A percentile compares a stretch with the other conserved stretches of the same genome.
phyloP scores from a whole-genome alignment of 176 grass and related monocot genomes.

The Coix lacrymajobi region DNA sequence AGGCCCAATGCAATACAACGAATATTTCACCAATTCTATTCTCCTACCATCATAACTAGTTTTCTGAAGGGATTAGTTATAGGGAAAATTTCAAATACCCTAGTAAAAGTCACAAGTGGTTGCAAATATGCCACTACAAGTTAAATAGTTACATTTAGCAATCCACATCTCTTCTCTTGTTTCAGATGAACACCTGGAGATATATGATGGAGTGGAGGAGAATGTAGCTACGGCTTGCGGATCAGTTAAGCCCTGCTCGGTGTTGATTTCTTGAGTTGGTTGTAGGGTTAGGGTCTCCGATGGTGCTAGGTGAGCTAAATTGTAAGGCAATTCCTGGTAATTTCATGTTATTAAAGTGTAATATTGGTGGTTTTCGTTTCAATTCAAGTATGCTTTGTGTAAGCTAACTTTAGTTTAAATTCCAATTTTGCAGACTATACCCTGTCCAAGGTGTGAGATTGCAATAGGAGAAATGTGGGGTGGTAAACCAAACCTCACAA shows the following conservation, averaged over 20 bases:
- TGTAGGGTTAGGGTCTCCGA: neutral
- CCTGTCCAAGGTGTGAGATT: neutral
- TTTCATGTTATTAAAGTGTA: neutral
- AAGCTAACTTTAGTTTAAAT: neutral
- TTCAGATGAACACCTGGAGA: neutral
- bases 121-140: neutral
- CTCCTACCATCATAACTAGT: neutral
- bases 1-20: no score
- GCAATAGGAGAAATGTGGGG: neutral
- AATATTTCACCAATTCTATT: no score
- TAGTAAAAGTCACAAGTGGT: neutral
- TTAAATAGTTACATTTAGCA: neutral
- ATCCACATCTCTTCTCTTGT: neutral
- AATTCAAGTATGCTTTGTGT: neutral
- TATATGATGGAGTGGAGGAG: neutral
- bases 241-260: neutral
- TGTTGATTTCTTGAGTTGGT: neutral
- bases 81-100: neutral
- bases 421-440: neutral
- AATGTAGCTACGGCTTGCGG: neutral
- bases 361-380: neutral
- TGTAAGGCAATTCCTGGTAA: neutral
- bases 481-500: neutral
- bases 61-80: neutral
- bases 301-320: neutral